Evolutionary conservation across 2,329 filamentous ascomycete species (phyloP), one percentile per base, ranked within the genome.

Genomic region (Cladosporium sp.): DNA sequence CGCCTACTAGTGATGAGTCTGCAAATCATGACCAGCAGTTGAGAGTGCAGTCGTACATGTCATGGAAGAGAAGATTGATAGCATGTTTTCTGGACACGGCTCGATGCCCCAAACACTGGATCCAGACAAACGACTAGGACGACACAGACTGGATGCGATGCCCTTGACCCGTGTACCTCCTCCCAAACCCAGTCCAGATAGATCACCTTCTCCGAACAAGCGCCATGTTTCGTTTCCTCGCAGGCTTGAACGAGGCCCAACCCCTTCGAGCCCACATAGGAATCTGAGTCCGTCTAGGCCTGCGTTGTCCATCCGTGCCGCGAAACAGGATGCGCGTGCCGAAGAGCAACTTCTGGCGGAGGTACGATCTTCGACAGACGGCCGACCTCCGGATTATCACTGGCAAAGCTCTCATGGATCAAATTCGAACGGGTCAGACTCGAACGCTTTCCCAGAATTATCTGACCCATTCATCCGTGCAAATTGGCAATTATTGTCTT

Each of bases 191-290:
- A 36, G 8, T n/a, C 12, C 12, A 36, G 17, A 36, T 18, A 29
- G 29, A 34, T 20, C 39, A 17, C 5, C 34, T 4, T 39, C 36
- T 18, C 36, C 44, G 4, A 24, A n/a, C 34, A 38, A 29, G 8
- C 22, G 44, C 24, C 41, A 43, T n/a, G 44, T 47, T 3, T 47
- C 44, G 11, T 47, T 39, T 15, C 22, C 20, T 30, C 44, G 34
- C 15, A 48, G 37, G n/a, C 27, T 48, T 8, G 45, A 40, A 17
- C 37, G 45, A 48, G 37, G 45, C 17, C 45, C 45, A 5, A 30
- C 37, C 18, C 37, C 45, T 15, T 37, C 32, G 15, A 17, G 15
- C 15, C 32, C 32, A 8, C 32, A 36, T n/a, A n/a, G n/a, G n/a
- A 36, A 36, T 15, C 32, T n/a, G 15, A 36, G 32, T 17, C 32